These are phyloP conservation scores for Xanthoparmelia taractica DNA, from an alignment of 495 filamentous ascomycete species.

Conservation along the genomic window DNA sequence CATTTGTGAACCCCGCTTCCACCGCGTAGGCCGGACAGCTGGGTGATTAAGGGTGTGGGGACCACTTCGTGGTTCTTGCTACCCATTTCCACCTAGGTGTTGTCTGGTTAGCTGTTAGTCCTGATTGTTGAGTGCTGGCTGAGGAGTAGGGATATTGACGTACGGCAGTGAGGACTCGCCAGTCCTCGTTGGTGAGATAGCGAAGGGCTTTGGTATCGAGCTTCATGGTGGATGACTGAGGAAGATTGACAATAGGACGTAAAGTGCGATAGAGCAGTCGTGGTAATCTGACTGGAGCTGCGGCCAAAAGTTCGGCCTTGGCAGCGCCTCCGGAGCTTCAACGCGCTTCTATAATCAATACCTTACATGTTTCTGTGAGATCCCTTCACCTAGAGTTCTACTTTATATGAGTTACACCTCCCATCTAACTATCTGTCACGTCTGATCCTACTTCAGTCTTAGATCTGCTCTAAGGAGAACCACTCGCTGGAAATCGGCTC, in stretches of 20 bases:
- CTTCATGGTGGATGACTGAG: conserved; percentile 54
- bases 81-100: conserved; percentile 75
- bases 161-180: conserved; percentile 89
- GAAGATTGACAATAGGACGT: neutral
- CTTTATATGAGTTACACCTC: neutral
- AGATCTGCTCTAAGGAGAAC: neutral
- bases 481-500: neutral
- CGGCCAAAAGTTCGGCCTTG: conserved; percentile 11
- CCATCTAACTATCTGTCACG: neutral
- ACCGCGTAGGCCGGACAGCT: conserved; percentile 72
- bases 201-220: conserved; percentile 86
- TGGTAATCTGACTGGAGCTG: neutral
- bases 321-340: conserved; percentile 9
- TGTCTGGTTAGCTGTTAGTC: conserved; percentile 32
- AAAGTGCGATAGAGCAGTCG: neutral
- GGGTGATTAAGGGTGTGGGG: conserved; percentile 78
- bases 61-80: conserved; percentile 96
- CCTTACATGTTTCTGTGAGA: conserved; percentile 3
- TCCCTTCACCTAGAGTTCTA: too few species aligned
- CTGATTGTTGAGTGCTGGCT: conserved; percentile 29
- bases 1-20: conserved; percentile 77
- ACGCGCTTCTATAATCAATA: conserved; percentile 4
- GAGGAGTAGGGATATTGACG: conserved; percentile 29
- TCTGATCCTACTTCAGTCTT: neutral
- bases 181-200: conserved; percentile 87